Conservation (phyloP, 495 filamentous ascomycete genomes). For the Cenococcum geophilum region DNA sequence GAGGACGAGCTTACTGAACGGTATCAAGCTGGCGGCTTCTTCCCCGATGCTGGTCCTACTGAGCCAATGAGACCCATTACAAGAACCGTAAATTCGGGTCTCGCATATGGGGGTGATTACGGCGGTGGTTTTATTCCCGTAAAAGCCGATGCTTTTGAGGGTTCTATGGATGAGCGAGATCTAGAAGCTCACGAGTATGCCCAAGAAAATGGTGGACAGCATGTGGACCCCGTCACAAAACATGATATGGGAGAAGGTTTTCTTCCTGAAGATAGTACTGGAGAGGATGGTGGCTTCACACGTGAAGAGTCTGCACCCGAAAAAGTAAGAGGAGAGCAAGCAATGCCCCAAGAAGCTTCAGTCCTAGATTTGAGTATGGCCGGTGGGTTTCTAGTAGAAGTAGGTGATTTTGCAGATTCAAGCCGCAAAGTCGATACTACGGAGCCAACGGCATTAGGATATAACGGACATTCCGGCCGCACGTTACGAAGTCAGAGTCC, state of each 20-base stretch:
- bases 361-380: not conserved
- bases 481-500: too few species aligned
- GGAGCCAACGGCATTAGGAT: too few species aligned
- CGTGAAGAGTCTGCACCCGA: too few species aligned
- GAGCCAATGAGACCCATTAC: constrained; percentile 18
- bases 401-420: too few species aligned
- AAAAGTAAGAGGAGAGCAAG: not conserved
- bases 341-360: constrained; percentile 1
- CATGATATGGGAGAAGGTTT: constrained; percentile 2
- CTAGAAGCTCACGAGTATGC: not conserved
- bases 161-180: not conserved
- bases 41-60: constrained; percentile 24
- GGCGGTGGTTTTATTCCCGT: not conserved
- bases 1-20: constrained; percentile 23
- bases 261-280: not conserved
- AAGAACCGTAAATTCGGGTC: not conserved
- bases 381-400: too few species aligned
- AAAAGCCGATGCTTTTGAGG: not conserved
- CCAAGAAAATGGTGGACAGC: not conserved
- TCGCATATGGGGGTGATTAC: not conserved
- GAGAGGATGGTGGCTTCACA: constrained; percentile 7
- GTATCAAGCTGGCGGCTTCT: constrained; percentile 29
- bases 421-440: too few species aligned
- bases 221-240: not conserved
- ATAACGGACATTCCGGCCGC: too few species aligned